Conservation (phyloP, 2,329 filamentous ascomycete species). For the Fusarium virguliforme region DNA sequence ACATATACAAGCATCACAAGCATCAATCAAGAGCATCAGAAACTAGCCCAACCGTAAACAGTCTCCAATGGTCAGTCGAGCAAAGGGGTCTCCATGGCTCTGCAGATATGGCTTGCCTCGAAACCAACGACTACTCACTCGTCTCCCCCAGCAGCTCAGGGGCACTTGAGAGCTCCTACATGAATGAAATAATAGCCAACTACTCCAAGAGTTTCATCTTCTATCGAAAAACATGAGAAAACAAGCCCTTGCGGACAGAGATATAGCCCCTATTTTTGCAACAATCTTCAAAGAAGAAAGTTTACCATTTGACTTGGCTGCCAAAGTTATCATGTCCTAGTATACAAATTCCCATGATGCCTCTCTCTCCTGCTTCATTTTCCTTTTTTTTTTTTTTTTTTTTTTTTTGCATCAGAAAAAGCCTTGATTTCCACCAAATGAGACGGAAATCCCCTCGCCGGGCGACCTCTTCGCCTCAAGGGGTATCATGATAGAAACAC, state of each 20-base stretch:
- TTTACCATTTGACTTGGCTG: neutral
- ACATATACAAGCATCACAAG: too few species aligned
- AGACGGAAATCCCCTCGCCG: neutral
- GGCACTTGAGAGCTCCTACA: neutral
- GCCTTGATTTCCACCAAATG: neutral
- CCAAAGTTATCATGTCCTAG: neutral
- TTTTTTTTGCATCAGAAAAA: neutral
- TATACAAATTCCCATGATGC: slow-evolving; percentile 6
- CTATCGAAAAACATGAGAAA: neutral
- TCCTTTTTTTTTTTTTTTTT: too few species aligned
- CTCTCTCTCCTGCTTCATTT: neutral
- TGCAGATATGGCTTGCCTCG: too few species aligned
- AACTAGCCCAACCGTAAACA: too few species aligned
- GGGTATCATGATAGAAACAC: neutral
- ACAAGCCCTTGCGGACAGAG: neutral
- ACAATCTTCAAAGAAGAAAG: neutral
- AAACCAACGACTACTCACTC: too few species aligned
- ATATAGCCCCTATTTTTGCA: neutral
- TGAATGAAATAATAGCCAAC: neutral
- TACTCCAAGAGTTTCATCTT: neutral
- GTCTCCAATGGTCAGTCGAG: too few species aligned
- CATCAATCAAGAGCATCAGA: too few species aligned
- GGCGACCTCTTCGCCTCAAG: neutral
- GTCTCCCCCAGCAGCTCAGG: too few species aligned
- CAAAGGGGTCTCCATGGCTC: too few species aligned